These are phyloP conservation scores for Poa annua DNA, from an alignment of 176 grass and related monocot species.

Conservation along the genomic window DNA sequence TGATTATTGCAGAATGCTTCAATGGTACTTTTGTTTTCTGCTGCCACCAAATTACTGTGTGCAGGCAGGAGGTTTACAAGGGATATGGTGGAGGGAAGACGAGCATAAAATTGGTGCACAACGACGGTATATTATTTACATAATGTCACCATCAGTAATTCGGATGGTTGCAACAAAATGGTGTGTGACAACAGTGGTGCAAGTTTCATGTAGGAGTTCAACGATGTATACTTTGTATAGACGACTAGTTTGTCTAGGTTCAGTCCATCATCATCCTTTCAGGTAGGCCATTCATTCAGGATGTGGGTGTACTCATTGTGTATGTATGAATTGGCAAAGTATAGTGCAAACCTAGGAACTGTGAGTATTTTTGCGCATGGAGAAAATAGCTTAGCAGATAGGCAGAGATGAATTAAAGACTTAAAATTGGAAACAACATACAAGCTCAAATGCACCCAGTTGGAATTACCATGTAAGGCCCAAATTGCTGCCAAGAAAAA, in stretches of 20 bases:
- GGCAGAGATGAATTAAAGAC: slow-evolving; percentile 25
- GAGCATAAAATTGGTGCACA: neutral
- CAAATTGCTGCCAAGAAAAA: slow-evolving; percentile 29
- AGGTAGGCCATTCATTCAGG: neutral
- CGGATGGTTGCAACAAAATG: slow-evolving; percentile 49
- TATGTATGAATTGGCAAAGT: neutral
- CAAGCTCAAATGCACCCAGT: neutral
- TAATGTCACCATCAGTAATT: neutral
- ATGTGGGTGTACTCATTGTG: neutral
- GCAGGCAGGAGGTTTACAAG: neutral
- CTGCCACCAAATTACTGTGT: neutral
- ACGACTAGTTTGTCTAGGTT: neutral
- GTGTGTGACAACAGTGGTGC: slow-evolving; percentile 45
- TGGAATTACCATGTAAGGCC: slow-evolving; percentile 7
- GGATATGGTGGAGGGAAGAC: neutral
- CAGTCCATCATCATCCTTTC: too few species aligned
- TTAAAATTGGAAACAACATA: neutral
- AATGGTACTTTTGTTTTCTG: neutral
- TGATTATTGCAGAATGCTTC: neutral
- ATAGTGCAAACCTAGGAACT: neutral
- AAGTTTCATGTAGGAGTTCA: slow-evolving; percentile 31
- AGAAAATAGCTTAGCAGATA: neutral
- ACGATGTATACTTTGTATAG: neutral
- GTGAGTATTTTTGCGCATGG: slow-evolving; percentile 8
- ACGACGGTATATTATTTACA: neutral